A percentile compares a stretch with the other conserved stretches of the same genome.
Conservation (phyloP, 768 basidiomycete species). For the Cystobasidium ongulense region DNA sequence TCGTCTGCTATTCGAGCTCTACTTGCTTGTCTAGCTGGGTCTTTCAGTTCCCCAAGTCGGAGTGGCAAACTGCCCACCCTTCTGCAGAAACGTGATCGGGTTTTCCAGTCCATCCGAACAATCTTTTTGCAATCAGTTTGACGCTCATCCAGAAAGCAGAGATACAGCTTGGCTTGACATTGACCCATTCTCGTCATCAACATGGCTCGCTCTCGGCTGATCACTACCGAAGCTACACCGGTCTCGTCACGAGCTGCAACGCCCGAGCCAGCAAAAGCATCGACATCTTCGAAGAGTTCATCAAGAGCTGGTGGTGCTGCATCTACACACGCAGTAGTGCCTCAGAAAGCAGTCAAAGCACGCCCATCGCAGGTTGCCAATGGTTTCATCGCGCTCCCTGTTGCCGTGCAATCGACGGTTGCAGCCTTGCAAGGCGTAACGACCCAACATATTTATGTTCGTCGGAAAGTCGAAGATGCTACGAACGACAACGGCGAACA, state of each 20-base stretch:
- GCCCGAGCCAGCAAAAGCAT: not conserved
- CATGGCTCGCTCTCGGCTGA: conserved; percentile 1
- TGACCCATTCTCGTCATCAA: not conserved
- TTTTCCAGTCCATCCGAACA: no score
- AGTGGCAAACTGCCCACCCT: no score
- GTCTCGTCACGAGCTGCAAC: not conserved
- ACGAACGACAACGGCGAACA: not conserved
- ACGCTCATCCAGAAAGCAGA: no score
- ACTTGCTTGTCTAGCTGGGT: no score
- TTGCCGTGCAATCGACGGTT: not conserved
- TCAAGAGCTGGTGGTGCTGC: not conserved
- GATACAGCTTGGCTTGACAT: no score
- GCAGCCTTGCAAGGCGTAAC: not conserved
- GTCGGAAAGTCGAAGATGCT: not conserved
- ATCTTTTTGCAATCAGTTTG: no score
- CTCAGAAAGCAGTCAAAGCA: not conserved
- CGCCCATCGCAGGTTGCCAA: not conserved
- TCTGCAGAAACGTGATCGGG: no score
- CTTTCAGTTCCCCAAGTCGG: no score
- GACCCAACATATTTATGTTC: conserved; percentile 20
- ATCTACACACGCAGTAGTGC: not conserved
- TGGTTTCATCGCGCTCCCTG: conserved; percentile 13
- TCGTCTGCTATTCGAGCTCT: no score
- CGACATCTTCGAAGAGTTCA: not conserved
- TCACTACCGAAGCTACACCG: conserved; percentile 3